phyloP scores from a whole-genome alignment of 1,284 basidiomycete genomes.

The Pseudomicrostroma phylloplanum region DNA sequence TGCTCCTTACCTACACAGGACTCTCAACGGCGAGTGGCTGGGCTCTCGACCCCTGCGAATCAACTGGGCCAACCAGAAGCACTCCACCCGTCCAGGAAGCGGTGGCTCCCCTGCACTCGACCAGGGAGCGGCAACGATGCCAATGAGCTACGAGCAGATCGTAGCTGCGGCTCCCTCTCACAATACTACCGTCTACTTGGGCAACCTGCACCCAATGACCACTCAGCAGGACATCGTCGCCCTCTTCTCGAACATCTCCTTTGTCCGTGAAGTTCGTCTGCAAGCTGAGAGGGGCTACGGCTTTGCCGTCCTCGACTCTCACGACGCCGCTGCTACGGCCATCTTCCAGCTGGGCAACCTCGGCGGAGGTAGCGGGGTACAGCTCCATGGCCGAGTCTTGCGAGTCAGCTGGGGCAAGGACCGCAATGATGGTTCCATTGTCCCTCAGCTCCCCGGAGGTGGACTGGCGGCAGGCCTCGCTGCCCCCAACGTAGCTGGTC shows the following conservation, averaged over 20 bases:
- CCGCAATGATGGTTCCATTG: slow-evolving; percentile 10
- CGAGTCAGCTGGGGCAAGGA: slow-evolving; percentile 99
- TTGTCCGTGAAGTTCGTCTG: slow-evolving; percentile 95
- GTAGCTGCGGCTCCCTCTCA: slow-evolving; percentile 80
- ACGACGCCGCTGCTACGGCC: slow-evolving; percentile 93
- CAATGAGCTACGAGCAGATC: slow-evolving; percentile 77
- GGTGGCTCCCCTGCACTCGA: neutral
- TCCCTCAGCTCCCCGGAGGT: neutral
- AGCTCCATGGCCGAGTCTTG: slow-evolving; percentile 89
- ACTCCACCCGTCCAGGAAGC: slow-evolving; percentile 41
- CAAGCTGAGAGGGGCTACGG: slow-evolving; percentile 96
- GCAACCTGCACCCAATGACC: slow-evolving; percentile 90
- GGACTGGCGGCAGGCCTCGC: neutral
- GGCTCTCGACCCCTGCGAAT: slow-evolving; percentile 94
- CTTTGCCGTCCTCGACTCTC: slow-evolving; percentile 94
- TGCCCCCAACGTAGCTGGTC: neutral
- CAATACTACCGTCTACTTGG: slow-evolving; percentile 95
- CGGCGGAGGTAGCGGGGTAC: slow-evolving; percentile 59
- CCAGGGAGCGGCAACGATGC: slow-evolving; percentile 57
- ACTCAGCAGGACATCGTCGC: slow-evolving; percentile 93
- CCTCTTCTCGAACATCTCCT: slow-evolving; percentile 92
- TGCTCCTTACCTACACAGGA: slow-evolving; percentile 57
- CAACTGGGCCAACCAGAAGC: slow-evolving; percentile 99
- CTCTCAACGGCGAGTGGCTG: slow-evolving; percentile 99
- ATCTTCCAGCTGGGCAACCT: slow-evolving; percentile 75